Conservation (phyloP, 805 yeast species). For the Saturnispora quitensis region DNA sequence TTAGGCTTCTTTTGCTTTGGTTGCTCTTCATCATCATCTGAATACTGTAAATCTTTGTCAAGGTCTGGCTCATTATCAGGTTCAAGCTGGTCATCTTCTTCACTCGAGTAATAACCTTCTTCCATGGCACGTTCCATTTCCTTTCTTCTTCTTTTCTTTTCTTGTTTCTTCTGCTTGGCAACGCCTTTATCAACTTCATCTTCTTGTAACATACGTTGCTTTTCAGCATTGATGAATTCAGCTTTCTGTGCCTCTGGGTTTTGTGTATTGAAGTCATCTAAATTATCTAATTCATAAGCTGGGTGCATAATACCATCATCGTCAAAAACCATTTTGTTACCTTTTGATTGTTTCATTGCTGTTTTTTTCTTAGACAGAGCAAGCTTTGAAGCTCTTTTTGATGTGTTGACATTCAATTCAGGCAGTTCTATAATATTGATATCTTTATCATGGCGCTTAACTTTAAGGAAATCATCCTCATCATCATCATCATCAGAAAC, state of each 20-base stretch:
- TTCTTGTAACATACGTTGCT: conserved; percentile 55
- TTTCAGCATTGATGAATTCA: conserved; percentile 57
- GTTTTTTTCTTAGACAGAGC: conserved; percentile 82
- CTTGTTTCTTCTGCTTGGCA: conserved; percentile 71
- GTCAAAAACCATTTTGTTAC: conserved; percentile 78
- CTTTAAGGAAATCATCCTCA: conserved; percentile 70
- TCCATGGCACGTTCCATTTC: conserved; percentile 56
- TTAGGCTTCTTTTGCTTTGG: conserved; percentile 30
- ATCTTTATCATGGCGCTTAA: conserved; percentile 71
- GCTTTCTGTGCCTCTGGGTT: conserved; percentile 55
- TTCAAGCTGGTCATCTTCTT: conserved; percentile 19
- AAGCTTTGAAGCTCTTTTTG: conserved; percentile 76
- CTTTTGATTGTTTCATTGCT: conserved; percentile 40
- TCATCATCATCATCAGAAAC: conserved; percentile 37
- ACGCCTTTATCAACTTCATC: conserved; percentile 72
- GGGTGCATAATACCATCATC: conserved; percentile 94
- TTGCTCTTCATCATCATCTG: conserved; percentile 23
- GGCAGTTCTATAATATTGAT: conserved; percentile 58
- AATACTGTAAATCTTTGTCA: conserved; percentile 8
- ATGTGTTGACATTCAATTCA: conserved; percentile 44
- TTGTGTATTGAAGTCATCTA: conserved; percentile 67
- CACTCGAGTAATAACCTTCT: conserved; percentile 32
- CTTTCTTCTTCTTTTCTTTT: conserved; percentile 81
- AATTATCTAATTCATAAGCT: conserved; percentile 82
- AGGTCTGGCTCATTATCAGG: conserved; percentile 16